Conservation (phyloP, 441 rosid species). For the Brassica hybrid region DNA sequence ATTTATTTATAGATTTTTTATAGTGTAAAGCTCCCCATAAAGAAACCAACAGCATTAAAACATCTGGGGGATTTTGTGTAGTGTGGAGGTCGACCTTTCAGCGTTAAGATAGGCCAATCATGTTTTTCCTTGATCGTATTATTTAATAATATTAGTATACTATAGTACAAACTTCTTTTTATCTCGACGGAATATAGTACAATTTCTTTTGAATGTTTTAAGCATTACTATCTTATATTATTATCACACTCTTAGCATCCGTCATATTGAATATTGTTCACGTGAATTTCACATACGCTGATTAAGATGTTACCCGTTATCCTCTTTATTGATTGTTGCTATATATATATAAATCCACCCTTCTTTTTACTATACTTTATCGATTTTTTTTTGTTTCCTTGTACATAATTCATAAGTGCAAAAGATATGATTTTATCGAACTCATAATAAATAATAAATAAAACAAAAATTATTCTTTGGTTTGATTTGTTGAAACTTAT, state of each 20-base stretch:
- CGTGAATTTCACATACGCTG: slow-evolving; percentile 32
- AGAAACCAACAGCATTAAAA: slow-evolving; percentile 44
- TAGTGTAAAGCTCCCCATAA: slow-evolving; percentile 37
- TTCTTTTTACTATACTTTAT: no score
- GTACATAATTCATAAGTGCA: no score
- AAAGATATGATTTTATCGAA: no score
- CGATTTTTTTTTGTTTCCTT: no score
- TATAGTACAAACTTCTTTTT: slow-evolving; percentile 11
- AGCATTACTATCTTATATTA: no score
- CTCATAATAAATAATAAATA: no score
- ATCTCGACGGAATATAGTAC: neutral
- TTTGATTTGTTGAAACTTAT: neutral
- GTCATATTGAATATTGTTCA: slow-evolving; percentile 31
- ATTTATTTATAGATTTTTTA: slow-evolving; percentile 17
- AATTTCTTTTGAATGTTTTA: neutral
- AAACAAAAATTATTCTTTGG: no score
- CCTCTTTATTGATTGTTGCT: no score
- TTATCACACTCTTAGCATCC: neutral
- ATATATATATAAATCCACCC: no score
- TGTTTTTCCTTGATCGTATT: slow-evolving; percentile 11
- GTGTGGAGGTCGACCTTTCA: slow-evolving; percentile 48
- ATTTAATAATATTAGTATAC: slow-evolving; percentile 3
- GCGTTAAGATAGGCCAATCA: slow-evolving; percentile 41
- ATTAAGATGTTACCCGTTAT: slow-evolving; percentile 29
- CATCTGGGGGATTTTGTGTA: slow-evolving; percentile 38